Evolutionary conservation across 805 yeast genomes (phyloP).

Genomic region (Metschnikowia henanensis): DNA sequence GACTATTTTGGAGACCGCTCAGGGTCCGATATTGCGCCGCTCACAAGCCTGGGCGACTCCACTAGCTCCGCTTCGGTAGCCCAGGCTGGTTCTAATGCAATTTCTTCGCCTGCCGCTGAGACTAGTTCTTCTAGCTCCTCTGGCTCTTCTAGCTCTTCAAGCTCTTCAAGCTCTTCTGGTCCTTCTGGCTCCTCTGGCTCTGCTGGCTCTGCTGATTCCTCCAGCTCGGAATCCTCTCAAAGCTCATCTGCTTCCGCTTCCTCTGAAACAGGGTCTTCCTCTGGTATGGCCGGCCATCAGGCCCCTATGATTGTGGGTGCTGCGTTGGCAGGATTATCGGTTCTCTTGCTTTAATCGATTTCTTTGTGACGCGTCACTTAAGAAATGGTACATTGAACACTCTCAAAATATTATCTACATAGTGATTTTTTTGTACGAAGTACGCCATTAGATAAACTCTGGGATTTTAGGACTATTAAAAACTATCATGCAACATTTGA

Average conservation of each 20-base stretch:
- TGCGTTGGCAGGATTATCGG: constrained; percentile 15
- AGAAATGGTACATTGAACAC: not conserved
- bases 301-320: constrained; percentile 14
- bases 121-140: not conserved
- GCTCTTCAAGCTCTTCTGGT: no score
- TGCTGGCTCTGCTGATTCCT: not conserved
- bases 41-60: no score
- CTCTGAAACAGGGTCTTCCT: not conserved
- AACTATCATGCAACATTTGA: no score
- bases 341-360: constrained; percentile 10
- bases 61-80: not conserved
- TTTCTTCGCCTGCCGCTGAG: not conserved
- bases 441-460: no score
- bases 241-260: constrained; percentile 3
- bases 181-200: not conserved
- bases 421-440: no score
- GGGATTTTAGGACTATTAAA: no score
- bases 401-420: no score
- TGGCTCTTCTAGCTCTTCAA: no score
- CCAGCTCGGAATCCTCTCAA: not conserved
- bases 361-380: no score
- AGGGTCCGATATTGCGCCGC: no score
- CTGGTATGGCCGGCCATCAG: constrained; percentile 9
- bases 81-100: not conserved
- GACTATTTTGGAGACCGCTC: no score